These are phyloP conservation scores for Cinnamomum micranthum DNA, from an alignment of 164 flowering plant genomes.

Conservation along the genomic window DNA sequence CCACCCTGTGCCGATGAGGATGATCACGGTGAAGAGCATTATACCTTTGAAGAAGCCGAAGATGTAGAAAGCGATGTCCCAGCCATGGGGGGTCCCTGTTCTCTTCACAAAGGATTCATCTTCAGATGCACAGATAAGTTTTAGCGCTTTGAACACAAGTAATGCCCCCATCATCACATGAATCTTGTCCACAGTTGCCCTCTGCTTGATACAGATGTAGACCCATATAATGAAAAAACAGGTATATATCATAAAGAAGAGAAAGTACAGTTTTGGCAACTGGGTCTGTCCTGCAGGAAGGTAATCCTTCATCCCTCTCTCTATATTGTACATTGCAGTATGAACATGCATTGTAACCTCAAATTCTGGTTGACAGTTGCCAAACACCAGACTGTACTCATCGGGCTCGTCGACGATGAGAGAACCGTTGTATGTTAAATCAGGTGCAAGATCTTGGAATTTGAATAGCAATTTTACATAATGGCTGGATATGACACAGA, in stretches of 20 bases:
- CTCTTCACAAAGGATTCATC: conserved; percentile 22
- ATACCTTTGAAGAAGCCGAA: conserved; percentile 39
- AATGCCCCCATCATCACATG: conserved; percentile 37
- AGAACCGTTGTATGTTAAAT: conserved; percentile 16
- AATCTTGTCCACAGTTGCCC: conserved; percentile 24
- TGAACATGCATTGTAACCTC: conserved; percentile 32
- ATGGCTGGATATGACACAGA: conserved; percentile 31
- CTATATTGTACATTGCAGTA: conserved; percentile 33
- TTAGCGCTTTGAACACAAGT: conserved; percentile 29
- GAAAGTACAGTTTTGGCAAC: conserved; percentile 25
- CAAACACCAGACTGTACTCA: conserved; percentile 35
- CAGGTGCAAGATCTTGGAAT: conserved; percentile 7
- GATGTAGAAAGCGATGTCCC: conserved; percentile 38
- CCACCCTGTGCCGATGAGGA: conserved; percentile 48
- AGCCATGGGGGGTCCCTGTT: conserved; percentile 42
- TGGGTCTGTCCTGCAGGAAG: conserved; percentile 32
- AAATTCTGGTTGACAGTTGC: conserved; percentile 42
- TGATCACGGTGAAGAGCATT: conserved; percentile 37
- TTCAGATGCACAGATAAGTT: conserved; percentile 38
- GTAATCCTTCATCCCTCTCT: conserved; percentile 21
- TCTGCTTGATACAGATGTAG: conserved; percentile 24
- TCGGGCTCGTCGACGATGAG: conserved; percentile 22
- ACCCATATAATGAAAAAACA: conserved; percentile 21
- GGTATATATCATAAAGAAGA: conserved; percentile 22
- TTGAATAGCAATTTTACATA: conserved; percentile 25